phyloP scores from a whole-genome alignment of 2,329 filamentous ascomycete genomes.

The Colletotrichum sp. region DNA sequence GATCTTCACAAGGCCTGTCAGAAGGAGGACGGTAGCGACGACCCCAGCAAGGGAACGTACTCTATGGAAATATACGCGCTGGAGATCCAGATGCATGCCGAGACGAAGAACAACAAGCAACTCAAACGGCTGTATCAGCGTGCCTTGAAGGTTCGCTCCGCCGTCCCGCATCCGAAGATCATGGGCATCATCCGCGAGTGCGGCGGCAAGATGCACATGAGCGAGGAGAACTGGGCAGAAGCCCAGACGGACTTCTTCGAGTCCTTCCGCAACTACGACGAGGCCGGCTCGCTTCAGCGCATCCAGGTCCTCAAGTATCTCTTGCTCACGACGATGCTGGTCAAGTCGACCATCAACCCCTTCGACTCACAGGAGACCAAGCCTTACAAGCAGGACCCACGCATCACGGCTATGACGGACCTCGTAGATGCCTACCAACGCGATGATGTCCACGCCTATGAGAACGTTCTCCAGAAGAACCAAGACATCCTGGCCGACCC shows the following conservation, averaged over 20 bases:
- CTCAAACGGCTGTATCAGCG: conserved; percentile 91
- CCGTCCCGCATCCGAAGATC: conserved; percentile 96
- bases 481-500: conserved; percentile 88
- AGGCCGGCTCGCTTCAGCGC: conserved; percentile 92
- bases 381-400: conserved; percentile 93
- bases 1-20: conserved; percentile 92
- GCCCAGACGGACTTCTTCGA: conserved; percentile 98
- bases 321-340: conserved; percentile 95
- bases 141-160: conserved; percentile 91
- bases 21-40: conserved; percentile 83
- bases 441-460: conserved; percentile 92
- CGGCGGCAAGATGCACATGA: conserved; percentile 99
- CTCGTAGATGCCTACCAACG: conserved; percentile 95
- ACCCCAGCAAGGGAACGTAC: conserved; percentile 96
- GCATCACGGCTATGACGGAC: conserved; percentile 96
- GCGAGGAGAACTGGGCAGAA: conserved; percentile 98
- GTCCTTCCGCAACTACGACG: conserved; percentile 98
- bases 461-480: conserved; percentile 85
- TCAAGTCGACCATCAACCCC: conserved; percentile 98
- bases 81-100: conserved; percentile 98
- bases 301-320: conserved; percentile 98
- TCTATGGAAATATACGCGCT: conserved; percentile 94
- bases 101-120: conserved; percentile 96
- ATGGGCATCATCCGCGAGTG: conserved; percentile 99
- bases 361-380: conserved; percentile 99